Evolutionary conservation across 768 basidiomycete genomes (phyloP).

Genomic region (Serendipita sp.): DNA sequence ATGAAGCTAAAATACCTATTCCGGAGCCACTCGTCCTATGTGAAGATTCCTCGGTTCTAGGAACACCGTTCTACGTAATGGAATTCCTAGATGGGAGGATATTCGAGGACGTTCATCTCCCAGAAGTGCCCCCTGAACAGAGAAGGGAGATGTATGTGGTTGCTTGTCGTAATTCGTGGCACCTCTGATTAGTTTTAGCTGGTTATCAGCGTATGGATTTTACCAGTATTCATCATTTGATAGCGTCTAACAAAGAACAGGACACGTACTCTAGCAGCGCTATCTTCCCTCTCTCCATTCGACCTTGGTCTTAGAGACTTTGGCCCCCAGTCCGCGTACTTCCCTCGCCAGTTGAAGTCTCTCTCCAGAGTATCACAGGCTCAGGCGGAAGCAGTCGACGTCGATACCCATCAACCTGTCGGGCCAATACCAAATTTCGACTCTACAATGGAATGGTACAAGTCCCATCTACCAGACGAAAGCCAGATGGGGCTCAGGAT

Average conservation of each 20-base stretch:
- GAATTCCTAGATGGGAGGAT: slow-evolving; percentile 88
- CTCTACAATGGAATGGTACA: slow-evolving; percentile 64
- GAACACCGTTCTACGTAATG: slow-evolving; percentile 93
- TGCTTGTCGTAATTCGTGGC: neutral
- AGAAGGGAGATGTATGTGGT: slow-evolving; percentile 50
- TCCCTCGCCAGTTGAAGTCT: slow-evolving; percentile 85
- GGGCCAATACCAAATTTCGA: slow-evolving; percentile 65
- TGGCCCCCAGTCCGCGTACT: slow-evolving; percentile 65
- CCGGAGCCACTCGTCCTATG: slow-evolving; percentile 75
- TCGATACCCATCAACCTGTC: slow-evolving; percentile 33
- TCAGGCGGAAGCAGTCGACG: slow-evolving; percentile 52
- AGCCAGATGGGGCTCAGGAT: slow-evolving; percentile 58
- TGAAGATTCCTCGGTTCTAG: slow-evolving; percentile 57
- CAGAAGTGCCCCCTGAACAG: slow-evolving; percentile 42
- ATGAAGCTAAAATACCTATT: slow-evolving; percentile 51
- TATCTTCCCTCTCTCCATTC: slow-evolving; percentile 46
- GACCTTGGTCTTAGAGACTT: slow-evolving; percentile 53
- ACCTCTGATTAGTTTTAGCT: neutral
- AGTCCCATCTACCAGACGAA: slow-evolving; percentile 59
- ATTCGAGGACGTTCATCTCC: slow-evolving; percentile 68
- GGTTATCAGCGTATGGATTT: neutral
- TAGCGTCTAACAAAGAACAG: slow-evolving; percentile 25
- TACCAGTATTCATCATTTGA: neutral
- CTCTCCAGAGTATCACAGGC: slow-evolving; percentile 64
- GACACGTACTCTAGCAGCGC: slow-evolving; percentile 47